Base-by-base conservation (phyloP, 176 grass and related monocot genomes). In the Lolium perenne region DNA sequence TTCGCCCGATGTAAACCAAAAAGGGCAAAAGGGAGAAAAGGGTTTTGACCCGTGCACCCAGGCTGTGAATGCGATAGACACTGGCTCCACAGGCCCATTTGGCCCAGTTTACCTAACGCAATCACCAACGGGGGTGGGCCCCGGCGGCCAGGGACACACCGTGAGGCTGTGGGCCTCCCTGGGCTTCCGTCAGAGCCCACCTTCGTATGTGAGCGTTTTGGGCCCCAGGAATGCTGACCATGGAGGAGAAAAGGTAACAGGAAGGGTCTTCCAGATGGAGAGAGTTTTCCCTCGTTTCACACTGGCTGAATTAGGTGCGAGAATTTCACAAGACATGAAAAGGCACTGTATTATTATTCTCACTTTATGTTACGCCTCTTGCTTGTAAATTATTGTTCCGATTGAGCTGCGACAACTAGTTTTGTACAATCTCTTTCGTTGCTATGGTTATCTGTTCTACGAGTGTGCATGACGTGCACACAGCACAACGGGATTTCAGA, bases 31-130 rank as follows among this genome's bases (percentile, higher is more conserved):
- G 0, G 0, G 0, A 68, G 69, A 79, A 68, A 67, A 18, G 29
- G 77, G 13, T 80, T 85, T 91, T 91, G 89, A 91, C 89, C 77
- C 76, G 10, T 87, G 70, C 86, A 88, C 89, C 77, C 76, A 88
- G 70, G 70, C 43, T 54, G 76, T 60, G 82, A 88, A 76, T 84
- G 76, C 71, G 89, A 88, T 76, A 13, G 53, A 81, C 85, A 88
- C 77, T 55, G 85, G 20, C 6, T 54, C 65, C 58, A 62, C 26
- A 62, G 82, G 85, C 71, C 89, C 81, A 88, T 88, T 61, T 20
- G 53, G 85, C 62, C 82, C 77, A 85, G 49, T 55, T 32, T 74
- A 87, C 85, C 89, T 88, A 81, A 85, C 77, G 2, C 86, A 5
- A 5, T 38, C 60, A 91, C 89, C 21, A 66, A 61, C 14, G 7